Conservation (phyloP, 225 moss, liverwort and hornwort genomes). For the Thuidium tamariscinum region DNA sequence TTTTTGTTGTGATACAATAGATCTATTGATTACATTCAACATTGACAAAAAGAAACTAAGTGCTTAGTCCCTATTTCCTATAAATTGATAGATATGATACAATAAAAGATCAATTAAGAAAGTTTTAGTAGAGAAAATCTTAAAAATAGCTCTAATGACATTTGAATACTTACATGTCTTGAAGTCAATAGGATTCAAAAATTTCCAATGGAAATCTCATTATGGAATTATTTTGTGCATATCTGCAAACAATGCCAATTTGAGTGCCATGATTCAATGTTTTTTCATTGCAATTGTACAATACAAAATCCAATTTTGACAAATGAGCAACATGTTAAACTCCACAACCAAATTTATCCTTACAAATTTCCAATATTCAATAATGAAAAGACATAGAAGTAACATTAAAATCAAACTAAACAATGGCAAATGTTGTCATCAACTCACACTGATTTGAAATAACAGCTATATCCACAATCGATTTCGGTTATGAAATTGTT, state of each 20-base stretch:
- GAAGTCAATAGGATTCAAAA: fast-evolving
- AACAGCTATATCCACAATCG: too few species aligned
- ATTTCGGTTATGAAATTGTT: neutral
- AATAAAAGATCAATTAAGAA: neutral
- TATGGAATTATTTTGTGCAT: neutral
- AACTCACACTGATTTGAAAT: neutral
- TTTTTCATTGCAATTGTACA: too few species aligned
- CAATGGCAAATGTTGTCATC: neutral
- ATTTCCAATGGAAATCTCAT: neutral
- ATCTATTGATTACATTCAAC: neutral
- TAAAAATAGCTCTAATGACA: neutral
- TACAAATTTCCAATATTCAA: neutral
- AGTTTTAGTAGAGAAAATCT: neutral
- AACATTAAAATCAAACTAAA: too few species aligned
- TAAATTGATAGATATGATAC: neutral
- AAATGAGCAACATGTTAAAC: neutral
- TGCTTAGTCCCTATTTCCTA: fast-evolving
- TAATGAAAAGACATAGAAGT: neutral
- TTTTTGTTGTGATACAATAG: neutral
- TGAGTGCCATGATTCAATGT: neutral
- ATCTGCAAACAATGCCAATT: neutral
- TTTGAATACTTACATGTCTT: neutral
- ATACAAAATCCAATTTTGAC: neutral
- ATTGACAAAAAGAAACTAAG: neutral
- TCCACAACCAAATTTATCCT: neutral